A percentile compares a stretch with the other conserved stretches of the same genome.
These are phyloP conservation scores for Aspergillus funiculosus DNA, from an alignment of 495 filamentous ascomycete species.

Conservation along the genomic window DNA sequence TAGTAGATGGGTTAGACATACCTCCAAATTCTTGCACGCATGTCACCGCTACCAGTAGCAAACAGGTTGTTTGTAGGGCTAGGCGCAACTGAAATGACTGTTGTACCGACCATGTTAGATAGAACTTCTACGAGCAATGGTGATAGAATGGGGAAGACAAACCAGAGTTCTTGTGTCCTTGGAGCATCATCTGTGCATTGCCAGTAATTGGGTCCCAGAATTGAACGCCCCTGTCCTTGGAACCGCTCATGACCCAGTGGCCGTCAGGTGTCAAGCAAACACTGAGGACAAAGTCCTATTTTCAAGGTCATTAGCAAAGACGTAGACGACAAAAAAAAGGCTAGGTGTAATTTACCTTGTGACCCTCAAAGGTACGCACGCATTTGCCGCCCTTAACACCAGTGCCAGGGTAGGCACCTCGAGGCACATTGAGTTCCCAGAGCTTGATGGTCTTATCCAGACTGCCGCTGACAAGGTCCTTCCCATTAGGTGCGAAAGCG, in stretches of 20 bases:
- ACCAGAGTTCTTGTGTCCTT: conserved; percentile 88
- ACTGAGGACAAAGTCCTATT: conserved; percentile 82
- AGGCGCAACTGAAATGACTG: conserved; percentile 82
- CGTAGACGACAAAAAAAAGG: background rate
- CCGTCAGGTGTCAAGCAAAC: conserved; percentile 84
- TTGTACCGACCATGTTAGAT: conserved; percentile 20
- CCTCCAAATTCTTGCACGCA: conserved; percentile 87
- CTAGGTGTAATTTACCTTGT: conserved; percentile 58
- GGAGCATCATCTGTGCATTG: conserved; percentile 84
- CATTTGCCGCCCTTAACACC: conserved; percentile 72
- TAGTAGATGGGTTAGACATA: conserved; percentile 34
- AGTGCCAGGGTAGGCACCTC: conserved; percentile 54
- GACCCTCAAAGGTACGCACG: conserved; percentile 83
- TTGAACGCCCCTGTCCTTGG: conserved; percentile 85
- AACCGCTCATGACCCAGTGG: conserved; percentile 85
- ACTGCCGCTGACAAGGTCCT: conserved; percentile 82
- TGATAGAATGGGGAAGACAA: conserved; percentile 18
- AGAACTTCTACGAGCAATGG: background rate
- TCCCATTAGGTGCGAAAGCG: conserved; percentile 82
- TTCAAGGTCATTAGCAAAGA: conserved; percentile 1
- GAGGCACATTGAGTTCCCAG: conserved; percentile 75
- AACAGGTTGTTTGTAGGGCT: conserved; percentile 75
- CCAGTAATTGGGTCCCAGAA: conserved; percentile 90
- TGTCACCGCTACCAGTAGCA: conserved; percentile 84
- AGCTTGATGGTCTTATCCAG: conserved; percentile 94